Conservation (phyloP, 306 rosid species). For the Amphicarpaea edgeworthii region DNA sequence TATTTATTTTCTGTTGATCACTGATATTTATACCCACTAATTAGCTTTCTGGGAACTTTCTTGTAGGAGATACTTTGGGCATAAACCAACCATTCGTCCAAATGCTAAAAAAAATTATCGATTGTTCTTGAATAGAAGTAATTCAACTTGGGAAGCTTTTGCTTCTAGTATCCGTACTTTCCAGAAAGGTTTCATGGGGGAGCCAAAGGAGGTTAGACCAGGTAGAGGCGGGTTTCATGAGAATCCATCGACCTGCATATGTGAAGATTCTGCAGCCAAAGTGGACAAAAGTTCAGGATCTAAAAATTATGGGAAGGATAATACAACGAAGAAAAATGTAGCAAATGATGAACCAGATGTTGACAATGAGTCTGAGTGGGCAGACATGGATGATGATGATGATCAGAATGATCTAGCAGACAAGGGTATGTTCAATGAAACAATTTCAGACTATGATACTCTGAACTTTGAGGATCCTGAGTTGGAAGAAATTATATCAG, state of each 20-base stretch:
- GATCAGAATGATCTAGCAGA: slow-evolving; percentile 68
- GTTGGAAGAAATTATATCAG: slow-evolving; percentile 90
- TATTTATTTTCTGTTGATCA: slow-evolving; percentile 18
- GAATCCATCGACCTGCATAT: slow-evolving; percentile 90
- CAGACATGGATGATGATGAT: slow-evolving; percentile 74
- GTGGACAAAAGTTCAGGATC: slow-evolving; percentile 49
- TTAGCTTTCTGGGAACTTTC: slow-evolving; percentile 41
- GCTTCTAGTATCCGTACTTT: slow-evolving; percentile 75
- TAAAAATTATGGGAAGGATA: slow-evolving; percentile 67
- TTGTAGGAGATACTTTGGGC: slow-evolving; percentile 93
- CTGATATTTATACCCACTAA: slow-evolving; percentile 30
- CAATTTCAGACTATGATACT: slow-evolving; percentile 69
- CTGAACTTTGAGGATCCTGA: slow-evolving; percentile 78
- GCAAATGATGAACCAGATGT: slow-evolving; percentile 52
- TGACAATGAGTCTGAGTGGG: slow-evolving; percentile 72
- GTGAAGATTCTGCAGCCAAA: slow-evolving; percentile 76
- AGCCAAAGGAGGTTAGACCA: slow-evolving; percentile 87
- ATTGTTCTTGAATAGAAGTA: slow-evolving; percentile 70
- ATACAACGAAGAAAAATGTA: slow-evolving; percentile 53
- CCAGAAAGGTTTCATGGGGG: slow-evolving; percentile 97
- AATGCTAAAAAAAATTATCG: slow-evolving; percentile 90
- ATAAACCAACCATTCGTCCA: slow-evolving; percentile 98
- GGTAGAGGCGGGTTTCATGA: slow-evolving; percentile 99
- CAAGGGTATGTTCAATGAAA: slow-evolving; percentile 60
- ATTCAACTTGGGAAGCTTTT: slow-evolving; percentile 92